Conservation (phyloP, 1,284 basidiomycete species). For the Trametes sp. region DNA sequence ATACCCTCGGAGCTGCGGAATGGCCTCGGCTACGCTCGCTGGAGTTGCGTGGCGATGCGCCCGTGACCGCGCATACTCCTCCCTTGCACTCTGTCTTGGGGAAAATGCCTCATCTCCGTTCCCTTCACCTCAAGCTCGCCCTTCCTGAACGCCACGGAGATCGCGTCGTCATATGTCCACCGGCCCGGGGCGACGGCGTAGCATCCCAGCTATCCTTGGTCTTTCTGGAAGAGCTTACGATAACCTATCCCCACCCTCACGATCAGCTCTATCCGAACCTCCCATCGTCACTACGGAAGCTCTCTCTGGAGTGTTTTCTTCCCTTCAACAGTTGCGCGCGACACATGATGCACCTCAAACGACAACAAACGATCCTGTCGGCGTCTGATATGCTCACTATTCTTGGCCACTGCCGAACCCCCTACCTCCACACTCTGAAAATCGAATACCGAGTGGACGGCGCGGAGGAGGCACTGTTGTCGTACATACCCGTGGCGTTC, state of each 20-base stretch:
- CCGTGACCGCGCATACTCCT: neutral
- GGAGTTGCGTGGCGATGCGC: neutral
- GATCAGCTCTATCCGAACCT: neutral
- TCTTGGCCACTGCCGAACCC: neutral
- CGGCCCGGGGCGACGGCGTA: neutral
- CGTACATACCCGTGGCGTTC: neutral
- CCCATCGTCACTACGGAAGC: neutral
- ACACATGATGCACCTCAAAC: neutral
- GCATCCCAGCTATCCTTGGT: too few species aligned
- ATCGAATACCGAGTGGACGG: neutral
- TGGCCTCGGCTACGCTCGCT: neutral
- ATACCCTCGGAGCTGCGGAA: neutral
- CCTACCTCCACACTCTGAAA: neutral
- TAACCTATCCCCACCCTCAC: neutral
- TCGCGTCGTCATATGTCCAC: neutral
- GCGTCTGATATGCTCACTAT: neutral
- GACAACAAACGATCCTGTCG: neutral
- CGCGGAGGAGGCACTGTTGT: neutral
- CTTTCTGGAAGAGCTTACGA: neutral
- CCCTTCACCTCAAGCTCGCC: neutral
- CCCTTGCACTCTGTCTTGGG: neutral
- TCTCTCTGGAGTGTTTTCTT: neutral
- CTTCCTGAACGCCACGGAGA: neutral
- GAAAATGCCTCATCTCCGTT: neutral
- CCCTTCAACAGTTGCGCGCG: neutral